A percentile compares a stretch with the other conserved stretches of the same genome.
These are phyloP conservation scores for Thelonectria blattea DNA, from an alignment of 2,329 filamentous ascomycete genomes.

Conservation along the genomic window DNA sequence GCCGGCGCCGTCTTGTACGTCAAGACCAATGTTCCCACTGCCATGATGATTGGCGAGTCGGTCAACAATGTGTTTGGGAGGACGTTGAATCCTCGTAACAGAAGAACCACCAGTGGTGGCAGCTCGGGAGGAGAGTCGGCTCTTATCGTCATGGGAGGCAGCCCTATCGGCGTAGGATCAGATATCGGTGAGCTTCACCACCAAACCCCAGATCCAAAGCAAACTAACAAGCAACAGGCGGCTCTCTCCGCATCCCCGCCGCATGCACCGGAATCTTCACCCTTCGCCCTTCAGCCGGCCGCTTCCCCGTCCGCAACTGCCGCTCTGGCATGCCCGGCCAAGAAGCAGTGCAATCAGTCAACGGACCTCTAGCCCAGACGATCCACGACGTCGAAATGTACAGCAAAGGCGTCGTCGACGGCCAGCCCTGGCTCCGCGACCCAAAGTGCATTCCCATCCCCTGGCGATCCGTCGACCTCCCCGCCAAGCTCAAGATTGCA, in stretches of 20 bases:
- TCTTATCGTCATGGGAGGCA: constrained; percentile 64
- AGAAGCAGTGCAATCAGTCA: constrained; percentile 68
- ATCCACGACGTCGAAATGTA: constrained; percentile 63
- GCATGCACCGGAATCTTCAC: constrained; percentile 65
- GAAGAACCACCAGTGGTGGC: constrained; percentile 65
- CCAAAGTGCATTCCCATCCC: constrained; percentile 64
- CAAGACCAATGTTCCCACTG: constrained; percentile 65
- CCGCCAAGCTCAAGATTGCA: constrained; percentile 58
- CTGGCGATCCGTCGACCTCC: constrained; percentile 51
- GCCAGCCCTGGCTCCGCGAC: constrained; percentile 62
- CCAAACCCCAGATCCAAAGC: rapidly evolving
- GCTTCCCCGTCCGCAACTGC: constrained; percentile 61
- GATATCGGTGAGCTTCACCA: constrained; percentile 55
- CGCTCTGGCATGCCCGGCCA: constrained; percentile 68
- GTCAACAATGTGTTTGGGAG: constrained; percentile 70
- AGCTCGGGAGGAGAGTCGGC: constrained; percentile 72
- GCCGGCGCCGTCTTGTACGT: constrained; percentile 62
- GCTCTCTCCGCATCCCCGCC: constrained; percentile 59
- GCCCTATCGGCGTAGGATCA: constrained; percentile 66
- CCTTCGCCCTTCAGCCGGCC: constrained; percentile 61
- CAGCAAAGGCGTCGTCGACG: constrained; percentile 56
- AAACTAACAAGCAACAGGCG: constrained; percentile 41
- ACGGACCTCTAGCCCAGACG: constrained; percentile 65
- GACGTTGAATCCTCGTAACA: constrained; percentile 66
- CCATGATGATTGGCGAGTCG: constrained; percentile 72